Base-by-base conservation (phyloP, 495 filamentous ascomycete genomes). In the Penicillium maclennaniae region DNA sequence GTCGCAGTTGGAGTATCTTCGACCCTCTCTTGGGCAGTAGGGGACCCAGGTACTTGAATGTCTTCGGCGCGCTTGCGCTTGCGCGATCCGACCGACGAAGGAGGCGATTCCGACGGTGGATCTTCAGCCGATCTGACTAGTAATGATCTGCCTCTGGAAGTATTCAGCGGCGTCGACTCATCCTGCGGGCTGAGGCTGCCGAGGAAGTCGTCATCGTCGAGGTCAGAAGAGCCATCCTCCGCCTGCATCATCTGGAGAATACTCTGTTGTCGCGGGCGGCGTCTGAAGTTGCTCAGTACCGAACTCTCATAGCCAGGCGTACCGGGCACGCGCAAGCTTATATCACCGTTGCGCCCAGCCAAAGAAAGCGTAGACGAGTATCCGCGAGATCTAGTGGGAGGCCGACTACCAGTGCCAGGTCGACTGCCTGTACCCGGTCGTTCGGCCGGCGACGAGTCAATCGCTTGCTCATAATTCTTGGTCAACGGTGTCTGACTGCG, bases 201-300 rank as follows among this genome's bases (percentile, higher is more conserved):
- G 14, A 84, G 68, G 50, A 80, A 79, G 26, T 83, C 78, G 19
- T 79, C 73, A 42, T 78, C 74, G 37, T 77, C 70, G 3, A 77
- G 54, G 38, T 79, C 71, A 37, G 73, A 69, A 48, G 72, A 75
- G 17, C 72, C 71, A 47, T 80, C 75, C 37, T 79, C 75, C 1
- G 68, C 63, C 45, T 83, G 80, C 58, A 82, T 79, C 72, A 84
- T 83, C 16, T 82, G 79, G 14, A 89, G 68, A 49, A 89, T 80
- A 63, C 85, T 89, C 6, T 82, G 80, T 62, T 89, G 84, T 67
- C 85, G 74, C 15, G 83, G 74, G 51, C 85, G 73, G 34, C 81
- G 73, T 53, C 79, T 84, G 67, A 88, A 88, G 56, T 85, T 86
- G 58, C 66, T 75, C 47, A 76, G 39, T 38, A 85, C 66, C 6